Evolutionary conservation across 768 basidiomycete genomes (phyloP).

Genomic region (Lentinula edodes): DNA sequence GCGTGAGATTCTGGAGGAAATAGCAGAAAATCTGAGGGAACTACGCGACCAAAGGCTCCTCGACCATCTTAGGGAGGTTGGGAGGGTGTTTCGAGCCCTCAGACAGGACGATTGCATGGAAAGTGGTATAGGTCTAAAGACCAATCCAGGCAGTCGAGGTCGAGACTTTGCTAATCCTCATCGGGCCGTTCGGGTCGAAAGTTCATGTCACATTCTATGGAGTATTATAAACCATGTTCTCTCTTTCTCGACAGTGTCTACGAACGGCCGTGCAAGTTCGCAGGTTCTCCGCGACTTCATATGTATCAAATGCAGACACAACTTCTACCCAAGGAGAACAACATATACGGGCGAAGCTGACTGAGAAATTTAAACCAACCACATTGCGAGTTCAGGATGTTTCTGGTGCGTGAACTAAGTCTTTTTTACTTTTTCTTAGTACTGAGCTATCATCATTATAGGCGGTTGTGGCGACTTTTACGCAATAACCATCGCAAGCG

Average conservation of each 20-base stretch:
- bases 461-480: slow-evolving; percentile 98
- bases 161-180: neutral
- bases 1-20: neutral
- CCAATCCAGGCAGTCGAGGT: neutral
- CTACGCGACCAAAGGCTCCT: neutral
- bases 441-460: slow-evolving; percentile 22
- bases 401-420: slow-evolving; percentile 63
- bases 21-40: neutral
- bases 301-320: slow-evolving; percentile 6
- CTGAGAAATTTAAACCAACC: slow-evolving; percentile 69
- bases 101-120: slow-evolving; percentile 8
- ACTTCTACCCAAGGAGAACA: slow-evolving; percentile 51
- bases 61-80: neutral
- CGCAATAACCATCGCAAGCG: slow-evolving; percentile 81
- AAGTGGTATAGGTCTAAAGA: neutral
- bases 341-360: slow-evolving; percentile 67
- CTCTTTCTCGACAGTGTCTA: slow-evolving; percentile 28
- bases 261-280: slow-evolving; percentile 19
- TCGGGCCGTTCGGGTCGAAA: neutral
- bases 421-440: slow-evolving; percentile 1
- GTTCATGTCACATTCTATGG: no score
- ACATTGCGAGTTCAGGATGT: slow-evolving; percentile 86
- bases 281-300: slow-evolving; percentile 18
- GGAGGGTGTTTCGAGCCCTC: slow-evolving; percentile 2
- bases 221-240: slow-evolving; percentile 20